Conservation (phyloP, 2,329 filamentous ascomycete species). For the Pezicula carpinea region DNA sequence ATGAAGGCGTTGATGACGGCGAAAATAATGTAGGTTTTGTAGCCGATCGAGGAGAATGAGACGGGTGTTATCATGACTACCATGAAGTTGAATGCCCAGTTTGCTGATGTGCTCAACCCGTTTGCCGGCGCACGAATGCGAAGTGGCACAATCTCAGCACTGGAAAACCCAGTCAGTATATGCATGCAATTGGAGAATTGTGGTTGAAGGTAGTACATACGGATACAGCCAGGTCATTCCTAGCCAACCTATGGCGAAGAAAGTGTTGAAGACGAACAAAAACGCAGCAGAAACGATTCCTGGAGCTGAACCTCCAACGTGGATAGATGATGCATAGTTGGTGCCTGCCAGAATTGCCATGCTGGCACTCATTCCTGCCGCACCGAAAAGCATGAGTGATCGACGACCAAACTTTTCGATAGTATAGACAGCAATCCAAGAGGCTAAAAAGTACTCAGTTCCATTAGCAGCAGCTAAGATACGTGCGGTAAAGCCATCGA, state of each 20-base stretch:
- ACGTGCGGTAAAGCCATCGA: constrained; percentile 42
- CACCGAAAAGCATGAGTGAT: constrained; percentile 65
- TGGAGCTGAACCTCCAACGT: constrained; percentile 25
- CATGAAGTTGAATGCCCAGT: constrained; percentile 55
- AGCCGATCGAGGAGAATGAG: constrained; percentile 43
- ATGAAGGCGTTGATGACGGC: constrained; percentile 46
- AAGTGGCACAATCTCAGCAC: constrained; percentile 51
- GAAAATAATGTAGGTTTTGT: constrained; percentile 62
- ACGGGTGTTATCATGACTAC: constrained; percentile 33
- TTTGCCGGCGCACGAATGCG: constrained; percentile 52
- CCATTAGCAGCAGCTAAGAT: constrained; percentile 51
- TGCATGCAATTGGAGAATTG: neutral
- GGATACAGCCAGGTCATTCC: constrained; percentile 42
- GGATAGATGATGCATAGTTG: constrained; percentile 35
- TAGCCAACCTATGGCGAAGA: constrained; percentile 47
- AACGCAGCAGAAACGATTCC: constrained; percentile 26
- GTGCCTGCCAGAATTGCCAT: constrained; percentile 52
- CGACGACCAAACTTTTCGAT: constrained; percentile 57
- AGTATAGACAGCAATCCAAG: constrained; percentile 29
- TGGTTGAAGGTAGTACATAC: constrained; percentile 34
- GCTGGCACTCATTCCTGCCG: constrained; percentile 53
- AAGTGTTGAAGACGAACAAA: constrained; percentile 48
- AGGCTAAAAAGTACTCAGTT: constrained; percentile 34
- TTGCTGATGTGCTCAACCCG: constrained; percentile 40
- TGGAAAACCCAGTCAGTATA: constrained; percentile 41